phyloP scores from a whole-genome alignment of 2,329 filamentous ascomycete genomes.

The Helminthosporium solani region DNA sequence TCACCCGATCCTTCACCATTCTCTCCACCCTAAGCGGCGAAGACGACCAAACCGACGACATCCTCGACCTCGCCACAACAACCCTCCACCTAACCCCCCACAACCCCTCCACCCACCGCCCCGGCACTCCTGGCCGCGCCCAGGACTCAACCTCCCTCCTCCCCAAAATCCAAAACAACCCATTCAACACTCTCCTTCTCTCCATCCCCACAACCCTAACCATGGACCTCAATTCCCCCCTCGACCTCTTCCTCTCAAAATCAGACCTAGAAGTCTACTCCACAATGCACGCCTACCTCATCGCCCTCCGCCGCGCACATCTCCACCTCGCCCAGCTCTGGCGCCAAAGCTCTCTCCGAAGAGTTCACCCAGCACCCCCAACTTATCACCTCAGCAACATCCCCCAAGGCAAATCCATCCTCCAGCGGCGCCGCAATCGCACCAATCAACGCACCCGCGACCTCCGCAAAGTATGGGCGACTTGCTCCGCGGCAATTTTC shows the following conservation, averaged over 20 bases:
- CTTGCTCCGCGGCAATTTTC: constrained; percentile 81
- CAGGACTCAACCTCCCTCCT: constrained; percentile 31
- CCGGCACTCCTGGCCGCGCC: constrained; percentile 45
- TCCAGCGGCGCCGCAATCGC: constrained; percentile 63
- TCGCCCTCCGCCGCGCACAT: constrained; percentile 82
- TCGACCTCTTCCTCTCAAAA: constrained; percentile 82
- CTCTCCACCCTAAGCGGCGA: constrained; percentile 75
- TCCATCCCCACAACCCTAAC: constrained; percentile 71
- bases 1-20: constrained; percentile 76
- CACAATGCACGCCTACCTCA: constrained; percentile 80
- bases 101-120: constrained; percentile 44
- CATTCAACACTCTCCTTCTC: constrained; percentile 80
- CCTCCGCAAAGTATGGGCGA: constrained; percentile 87
- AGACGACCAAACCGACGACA: constrained; percentile 72
- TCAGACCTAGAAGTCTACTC: constrained; percentile 79
- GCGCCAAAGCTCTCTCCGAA: constrained; percentile 77
- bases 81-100: constrained; percentile 67
- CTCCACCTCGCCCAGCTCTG: constrained; percentile 81
- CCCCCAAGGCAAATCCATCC: constrained; percentile 59
- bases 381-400: constrained; percentile 64
- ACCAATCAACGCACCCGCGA: constrained; percentile 62
- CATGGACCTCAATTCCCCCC: constrained; percentile 71
- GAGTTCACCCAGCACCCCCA: constrained; percentile 73
- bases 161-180: constrained; percentile 46
- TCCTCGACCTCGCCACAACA: constrained; percentile 78